Percentiles rank a stretch among this genome's conserved stretches.
Conservation (phyloP, 2,329 filamentous ascomycete species). For the Ophiosphaerella herpotricha region DNA sequence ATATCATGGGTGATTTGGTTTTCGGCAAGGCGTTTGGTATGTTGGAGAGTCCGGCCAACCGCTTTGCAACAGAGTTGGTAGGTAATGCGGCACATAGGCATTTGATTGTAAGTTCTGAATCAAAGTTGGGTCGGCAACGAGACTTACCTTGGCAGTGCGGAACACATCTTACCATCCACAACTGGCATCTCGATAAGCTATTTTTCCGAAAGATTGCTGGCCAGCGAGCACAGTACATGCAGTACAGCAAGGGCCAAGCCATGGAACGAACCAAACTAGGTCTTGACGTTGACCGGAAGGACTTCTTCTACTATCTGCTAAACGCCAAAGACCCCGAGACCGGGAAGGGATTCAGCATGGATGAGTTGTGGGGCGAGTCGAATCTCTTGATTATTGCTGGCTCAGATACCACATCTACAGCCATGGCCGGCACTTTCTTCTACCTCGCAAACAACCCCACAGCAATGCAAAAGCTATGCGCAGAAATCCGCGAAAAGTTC, state of each 20-base stretch:
- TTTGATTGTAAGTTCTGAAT: conserved; percentile 44
- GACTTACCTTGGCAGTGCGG: conserved; percentile 41
- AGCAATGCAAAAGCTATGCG: conserved; percentile 37
- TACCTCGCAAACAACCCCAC: conserved; percentile 50
- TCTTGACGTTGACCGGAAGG: conserved; percentile 48
- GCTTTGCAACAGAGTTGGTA: conserved; percentile 49
- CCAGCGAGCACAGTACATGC: conserved; percentile 49
- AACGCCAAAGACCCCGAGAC: conserved; percentile 54
- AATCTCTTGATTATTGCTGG: conserved; percentile 57
- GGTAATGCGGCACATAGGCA: conserved; percentile 53
- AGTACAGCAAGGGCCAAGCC: conserved; percentile 50
- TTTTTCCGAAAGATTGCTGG: conserved; percentile 52
- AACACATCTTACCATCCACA: conserved; percentile 50
- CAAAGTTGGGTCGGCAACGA: neutral
- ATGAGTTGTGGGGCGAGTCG: conserved; percentile 56
- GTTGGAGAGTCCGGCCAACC: conserved; percentile 47
- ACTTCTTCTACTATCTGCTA: conserved; percentile 56
- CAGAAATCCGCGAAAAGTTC: conserved; percentile 42
- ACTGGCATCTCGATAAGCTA: conserved; percentile 50
- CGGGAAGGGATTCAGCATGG: conserved; percentile 49
- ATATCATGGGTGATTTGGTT: conserved; percentile 57
- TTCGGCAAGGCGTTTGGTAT: conserved; percentile 53
- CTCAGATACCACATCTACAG: conserved; percentile 52
- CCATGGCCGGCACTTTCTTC: conserved; percentile 49
- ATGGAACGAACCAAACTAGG: conserved; percentile 50